Conservation (phyloP, 2,329 filamentous ascomycete species). For the Cercospora sp. region DNA sequence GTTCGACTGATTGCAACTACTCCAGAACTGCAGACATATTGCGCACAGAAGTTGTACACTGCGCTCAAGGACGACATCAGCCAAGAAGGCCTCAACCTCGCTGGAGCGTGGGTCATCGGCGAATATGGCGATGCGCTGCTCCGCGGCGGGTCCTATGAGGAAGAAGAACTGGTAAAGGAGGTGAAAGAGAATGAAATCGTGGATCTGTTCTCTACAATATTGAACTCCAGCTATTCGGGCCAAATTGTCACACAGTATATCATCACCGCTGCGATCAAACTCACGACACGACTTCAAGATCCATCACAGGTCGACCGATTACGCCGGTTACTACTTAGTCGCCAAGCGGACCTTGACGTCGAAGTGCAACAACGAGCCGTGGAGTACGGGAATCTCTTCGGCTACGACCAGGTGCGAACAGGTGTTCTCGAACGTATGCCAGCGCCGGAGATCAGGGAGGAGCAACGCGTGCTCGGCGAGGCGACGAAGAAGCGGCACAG, state of each 20-base stretch:
- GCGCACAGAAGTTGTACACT: conserved; percentile 89
- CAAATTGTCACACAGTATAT: conserved; percentile 95
- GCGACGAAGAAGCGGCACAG: conserved; percentile 56
- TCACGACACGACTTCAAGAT: conserved; percentile 84
- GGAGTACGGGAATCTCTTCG: conserved; percentile 94
- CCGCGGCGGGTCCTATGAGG: conserved; percentile 85
- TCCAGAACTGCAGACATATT: conserved; percentile 91
- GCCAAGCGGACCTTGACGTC: conserved; percentile 86
- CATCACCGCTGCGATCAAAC: conserved; percentile 88
- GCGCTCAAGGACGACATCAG: conserved; percentile 95
- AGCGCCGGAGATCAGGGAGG: conserved; percentile 92
- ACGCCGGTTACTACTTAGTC: conserved; percentile 70
- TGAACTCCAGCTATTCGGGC: conserved; percentile 91
- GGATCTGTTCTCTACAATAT: conserved; percentile 86
- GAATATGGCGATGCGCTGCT: conserved; percentile 94
- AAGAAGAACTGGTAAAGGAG: conserved; percentile 80
- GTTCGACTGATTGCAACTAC: conserved; percentile 93
- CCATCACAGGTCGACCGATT: conserved; percentile 83
- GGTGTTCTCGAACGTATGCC: conserved; percentile 98
- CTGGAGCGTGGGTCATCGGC: conserved; percentile 95
- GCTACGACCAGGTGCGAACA: conserved; percentile 78
- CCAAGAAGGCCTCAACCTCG: conserved; percentile 90
- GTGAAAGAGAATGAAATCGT: conserved; percentile 88
- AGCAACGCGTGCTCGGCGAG: conserved; percentile 85
- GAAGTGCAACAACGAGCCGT: conserved; percentile 96